Conservation (phyloP, 805 yeast genomes). For the Metschnikowia gruessii region DNA sequence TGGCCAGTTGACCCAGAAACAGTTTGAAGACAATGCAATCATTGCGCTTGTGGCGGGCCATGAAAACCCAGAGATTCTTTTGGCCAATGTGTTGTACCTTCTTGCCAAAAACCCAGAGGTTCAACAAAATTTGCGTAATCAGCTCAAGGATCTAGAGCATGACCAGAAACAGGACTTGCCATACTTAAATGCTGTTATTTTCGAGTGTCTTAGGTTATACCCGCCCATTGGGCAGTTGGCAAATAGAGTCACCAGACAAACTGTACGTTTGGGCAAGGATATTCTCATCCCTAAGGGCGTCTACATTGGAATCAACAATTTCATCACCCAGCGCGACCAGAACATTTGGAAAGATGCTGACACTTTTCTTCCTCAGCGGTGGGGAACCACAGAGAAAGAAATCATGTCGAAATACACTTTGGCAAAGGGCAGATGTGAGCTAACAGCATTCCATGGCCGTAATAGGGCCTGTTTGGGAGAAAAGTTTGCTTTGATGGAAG, state of each 20-base stretch:
- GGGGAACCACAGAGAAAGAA: conserved; percentile 46
- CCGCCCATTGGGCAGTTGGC: conserved; percentile 60
- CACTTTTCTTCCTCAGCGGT: conserved; percentile 46
- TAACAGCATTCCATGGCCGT: conserved; percentile 59
- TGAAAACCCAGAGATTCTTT: conserved; percentile 56
- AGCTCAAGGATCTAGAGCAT: neutral
- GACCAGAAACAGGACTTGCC: conserved; percentile 17
- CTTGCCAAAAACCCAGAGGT: conserved; percentile 41
- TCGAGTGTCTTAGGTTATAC: conserved; percentile 47
- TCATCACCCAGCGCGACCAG: conserved; percentile 47
- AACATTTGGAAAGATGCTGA: conserved; percentile 45
- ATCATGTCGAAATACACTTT: conserved; percentile 38
- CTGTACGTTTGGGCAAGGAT: conserved; percentile 37
- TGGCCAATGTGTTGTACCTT: conserved; percentile 46
- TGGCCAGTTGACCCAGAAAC: conserved; percentile 41
- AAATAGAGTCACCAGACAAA: conserved; percentile 44
- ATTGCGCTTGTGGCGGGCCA: conserved; percentile 61
- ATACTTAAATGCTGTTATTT: conserved; percentile 35
- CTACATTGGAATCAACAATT: conserved; percentile 56
- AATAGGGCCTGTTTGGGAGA: conserved; percentile 61
- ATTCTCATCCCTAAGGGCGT: conserved; percentile 48
- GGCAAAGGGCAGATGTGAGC: conserved; percentile 44
- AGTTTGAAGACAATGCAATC: conserved; percentile 52
- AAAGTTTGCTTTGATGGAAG: conserved; percentile 49
- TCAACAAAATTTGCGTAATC: conserved; percentile 31